Evolutionary conservation across 352 stramenopile genomes (phyloP).

Genomic region (Globisporangium alternatum): DNA sequence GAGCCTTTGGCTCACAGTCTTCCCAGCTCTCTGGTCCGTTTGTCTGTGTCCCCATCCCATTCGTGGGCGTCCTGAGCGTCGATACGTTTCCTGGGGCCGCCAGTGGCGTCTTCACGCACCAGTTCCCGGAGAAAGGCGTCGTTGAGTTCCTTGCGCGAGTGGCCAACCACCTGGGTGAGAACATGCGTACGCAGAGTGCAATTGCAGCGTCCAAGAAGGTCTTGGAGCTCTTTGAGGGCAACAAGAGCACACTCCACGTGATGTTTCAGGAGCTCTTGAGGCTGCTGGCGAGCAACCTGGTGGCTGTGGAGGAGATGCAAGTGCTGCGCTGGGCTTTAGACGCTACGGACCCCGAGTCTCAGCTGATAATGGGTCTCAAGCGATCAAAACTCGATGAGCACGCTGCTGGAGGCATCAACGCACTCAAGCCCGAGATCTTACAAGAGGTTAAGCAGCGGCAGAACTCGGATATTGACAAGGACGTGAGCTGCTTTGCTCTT

Average conservation of each 20-base stretch:
- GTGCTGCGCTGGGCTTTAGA: slow-evolving; percentile 23
- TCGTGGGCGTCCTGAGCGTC: slow-evolving; percentile 57
- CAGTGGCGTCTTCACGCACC: slow-evolving; percentile 38
- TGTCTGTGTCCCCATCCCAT: slow-evolving; percentile 71
- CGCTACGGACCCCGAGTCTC: background rate
- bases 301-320: slow-evolving; percentile 35
- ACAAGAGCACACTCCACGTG: slow-evolving; percentile 37
- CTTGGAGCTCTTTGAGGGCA: slow-evolving; percentile 52
- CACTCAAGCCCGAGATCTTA: background rate
- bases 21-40: slow-evolving; percentile 30
- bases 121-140: slow-evolving; percentile 55
- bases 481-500: slow-evolving; percentile 15
- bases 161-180: slow-evolving; percentile 45
- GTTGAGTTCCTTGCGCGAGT: slow-evolving; percentile 45
- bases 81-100: slow-evolving; percentile 65
- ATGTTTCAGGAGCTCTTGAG: slow-evolving; percentile 37
- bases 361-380: background rate
- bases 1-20: slow-evolving; percentile 22
- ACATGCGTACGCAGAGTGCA: slow-evolving; percentile 32
- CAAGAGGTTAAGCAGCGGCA: slow-evolving; percentile 13
- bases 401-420: background rate
- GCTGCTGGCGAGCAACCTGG: slow-evolving; percentile 38
- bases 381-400: background rate
- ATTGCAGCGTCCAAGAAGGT: slow-evolving; percentile 23
- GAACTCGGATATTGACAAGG: background rate